These are phyloP conservation scores for Penicillium pancosmium DNA, from an alignment of 495 filamentous ascomycete genomes.

Conservation along the genomic window DNA sequence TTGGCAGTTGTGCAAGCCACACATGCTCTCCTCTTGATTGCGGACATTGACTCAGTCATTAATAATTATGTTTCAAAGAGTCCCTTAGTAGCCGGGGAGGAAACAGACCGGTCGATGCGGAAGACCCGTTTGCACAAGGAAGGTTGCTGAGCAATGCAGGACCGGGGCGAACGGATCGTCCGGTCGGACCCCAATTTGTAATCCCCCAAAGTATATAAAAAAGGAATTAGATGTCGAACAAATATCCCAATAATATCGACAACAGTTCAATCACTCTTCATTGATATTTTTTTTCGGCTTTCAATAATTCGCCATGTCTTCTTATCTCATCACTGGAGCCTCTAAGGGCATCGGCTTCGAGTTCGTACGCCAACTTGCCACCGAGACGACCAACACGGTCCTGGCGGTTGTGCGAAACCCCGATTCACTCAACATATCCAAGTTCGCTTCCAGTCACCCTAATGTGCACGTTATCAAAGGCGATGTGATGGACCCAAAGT, in stretches of 20 bases:
- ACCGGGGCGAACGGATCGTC: conserved; percentile 18
- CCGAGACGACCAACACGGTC: conserved; percentile 47
- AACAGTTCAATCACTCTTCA: neutral
- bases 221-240: conserved; percentile 5
- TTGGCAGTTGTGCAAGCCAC: conserved; percentile 27
- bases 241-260: conserved; percentile 3
- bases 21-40: conserved; percentile 28
- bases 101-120: conserved; percentile 16
- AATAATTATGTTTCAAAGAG: neutral
- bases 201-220: conserved; percentile 13
- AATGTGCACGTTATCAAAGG: conserved; percentile 52
- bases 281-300: neutral
- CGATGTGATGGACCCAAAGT: conserved; percentile 44
- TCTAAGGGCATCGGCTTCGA: conserved; percentile 60
- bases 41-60: conserved; percentile 9
- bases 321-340: conserved; percentile 57
- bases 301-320: conserved; percentile 40
- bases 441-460: conserved; percentile 24
- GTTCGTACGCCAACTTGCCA: conserved; percentile 54
- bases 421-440: conserved; percentile 32
- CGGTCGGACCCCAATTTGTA: conserved; percentile 16
- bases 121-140: neutral
- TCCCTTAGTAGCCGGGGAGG: neutral
- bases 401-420: conserved; percentile 49
- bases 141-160: neutral